Conservation (phyloP, 495 filamentous ascomycete genomes). For the Amphirosellinia nigrospora region DNA sequence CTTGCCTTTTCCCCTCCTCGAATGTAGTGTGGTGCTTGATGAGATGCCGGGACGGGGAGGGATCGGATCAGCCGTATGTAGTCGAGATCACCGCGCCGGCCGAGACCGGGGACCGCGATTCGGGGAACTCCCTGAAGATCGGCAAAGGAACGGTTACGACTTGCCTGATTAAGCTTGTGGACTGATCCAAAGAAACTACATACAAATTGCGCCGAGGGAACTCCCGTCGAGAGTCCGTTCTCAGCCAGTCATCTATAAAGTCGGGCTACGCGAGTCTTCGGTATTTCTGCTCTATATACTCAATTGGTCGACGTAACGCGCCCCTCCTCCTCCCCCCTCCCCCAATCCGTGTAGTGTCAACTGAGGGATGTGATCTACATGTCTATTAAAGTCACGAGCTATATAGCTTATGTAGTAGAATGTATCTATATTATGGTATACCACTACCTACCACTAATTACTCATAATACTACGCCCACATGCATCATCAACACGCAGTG, state of each 20-base stretch:
- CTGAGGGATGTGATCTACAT: not conserved
- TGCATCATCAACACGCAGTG: not conserved
- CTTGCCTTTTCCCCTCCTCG: not conserved
- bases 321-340: too few relatives aligned
- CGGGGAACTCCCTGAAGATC: not conserved
- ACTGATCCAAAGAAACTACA: not conserved
- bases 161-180: not conserved
- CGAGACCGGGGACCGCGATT: not conserved
- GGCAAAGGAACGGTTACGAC: not conserved
- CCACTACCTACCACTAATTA: not conserved
- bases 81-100: slow-evolving; percentile 1
- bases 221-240: not conserved
- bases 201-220: not conserved
- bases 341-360: not conserved
- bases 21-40: not conserved
- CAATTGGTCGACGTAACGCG: not conserved
- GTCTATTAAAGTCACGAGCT: not conserved
- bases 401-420: not conserved
- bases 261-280: not conserved
- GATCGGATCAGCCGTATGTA: not conserved
- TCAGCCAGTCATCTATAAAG: not conserved
- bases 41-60: slow-evolving; percentile 1
- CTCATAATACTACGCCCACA: not conserved
- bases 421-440: not conserved
- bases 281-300: not conserved